These are phyloP conservation scores for Suhomyces chickasaworum DNA, from an alignment of 1,139 yeast genomes.

Conservation along the genomic window DNA sequence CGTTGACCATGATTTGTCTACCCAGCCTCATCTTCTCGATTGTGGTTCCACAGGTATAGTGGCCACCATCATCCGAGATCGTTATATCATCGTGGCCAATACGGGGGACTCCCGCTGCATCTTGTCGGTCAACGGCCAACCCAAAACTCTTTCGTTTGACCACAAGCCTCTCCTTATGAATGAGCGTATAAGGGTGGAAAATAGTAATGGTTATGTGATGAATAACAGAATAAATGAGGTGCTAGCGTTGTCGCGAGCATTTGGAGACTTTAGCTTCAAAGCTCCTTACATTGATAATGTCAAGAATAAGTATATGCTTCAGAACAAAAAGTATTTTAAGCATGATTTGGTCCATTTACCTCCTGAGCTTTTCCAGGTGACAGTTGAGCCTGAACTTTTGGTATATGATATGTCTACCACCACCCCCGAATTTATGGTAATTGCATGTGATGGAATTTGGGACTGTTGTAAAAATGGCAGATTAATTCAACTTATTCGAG, in stretches of 20 bases:
- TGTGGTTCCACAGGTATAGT: slow-evolving; percentile 75
- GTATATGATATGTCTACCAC: slow-evolving; percentile 48
- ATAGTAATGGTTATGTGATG: slow-evolving; percentile 71
- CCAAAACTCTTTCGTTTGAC: slow-evolving; percentile 69
- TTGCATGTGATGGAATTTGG: slow-evolving; percentile 84
- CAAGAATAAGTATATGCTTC: slow-evolving; percentile 32
- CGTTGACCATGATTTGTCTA: slow-evolving; percentile 56
- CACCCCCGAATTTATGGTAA: slow-evolving; percentile 61
- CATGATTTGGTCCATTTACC: slow-evolving; percentile 32
- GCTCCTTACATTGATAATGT: slow-evolving; percentile 41
- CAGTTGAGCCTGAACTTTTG: slow-evolving; percentile 71
- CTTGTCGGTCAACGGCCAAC: slow-evolving; percentile 50
- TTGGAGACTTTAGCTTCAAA: slow-evolving; percentile 75
- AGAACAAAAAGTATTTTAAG: slow-evolving; percentile 20
- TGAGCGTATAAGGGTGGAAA: slow-evolving; percentile 72
- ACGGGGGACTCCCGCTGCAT: slow-evolving; percentile 78
- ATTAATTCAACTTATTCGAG: slow-evolving; percentile 55
- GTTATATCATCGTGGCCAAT: slow-evolving; percentile 59
- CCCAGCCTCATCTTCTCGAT: slow-evolving; percentile 41
- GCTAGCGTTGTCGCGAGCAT: slow-evolving; percentile 71
- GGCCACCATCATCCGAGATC: slow-evolving; percentile 51
- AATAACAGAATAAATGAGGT: slow-evolving; percentile 73
- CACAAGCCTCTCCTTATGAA: slow-evolving; percentile 78
- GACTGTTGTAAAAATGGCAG: slow-evolving; percentile 68
- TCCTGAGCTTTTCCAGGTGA: slow-evolving; percentile 53